Evolutionary conservation across 1,284 basidiomycete genomes (phyloP).

Genomic region (Ustilago loliicola): DNA sequence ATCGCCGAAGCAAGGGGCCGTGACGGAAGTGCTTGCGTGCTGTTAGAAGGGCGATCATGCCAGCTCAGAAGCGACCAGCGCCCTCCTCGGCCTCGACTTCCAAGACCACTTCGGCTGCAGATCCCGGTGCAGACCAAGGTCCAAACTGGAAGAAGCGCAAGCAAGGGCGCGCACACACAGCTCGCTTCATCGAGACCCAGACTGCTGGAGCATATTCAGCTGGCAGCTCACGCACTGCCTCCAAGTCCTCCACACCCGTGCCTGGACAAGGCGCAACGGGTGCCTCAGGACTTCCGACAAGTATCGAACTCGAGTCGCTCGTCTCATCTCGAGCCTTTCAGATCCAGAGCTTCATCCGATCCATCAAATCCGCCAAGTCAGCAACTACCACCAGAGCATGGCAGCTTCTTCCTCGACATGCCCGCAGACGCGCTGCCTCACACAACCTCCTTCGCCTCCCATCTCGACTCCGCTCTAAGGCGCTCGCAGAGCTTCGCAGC

Average conservation of each 20-base stretch:
- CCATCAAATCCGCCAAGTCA: constrained; percentile 49
- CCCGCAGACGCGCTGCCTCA: constrained; percentile 64
- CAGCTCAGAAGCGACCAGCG: constrained; percentile 36
- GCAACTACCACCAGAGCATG: constrained; percentile 64
- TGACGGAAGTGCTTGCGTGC: neutral
- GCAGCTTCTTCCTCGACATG: constrained; percentile 67
- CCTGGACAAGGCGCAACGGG: constrained; percentile 12
- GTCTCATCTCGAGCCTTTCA: constrained; percentile 53
- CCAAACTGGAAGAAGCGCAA: constrained; percentile 54
- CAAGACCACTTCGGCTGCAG: constrained; percentile 8
- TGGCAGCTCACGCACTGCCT: constrained; percentile 31
- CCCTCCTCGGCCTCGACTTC: constrained; percentile 18
- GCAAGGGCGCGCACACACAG: constrained; percentile 44
- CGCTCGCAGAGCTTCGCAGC: constrained; percentile 61
- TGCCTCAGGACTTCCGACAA: constrained; percentile 34
- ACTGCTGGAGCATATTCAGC: constrained; percentile 18
- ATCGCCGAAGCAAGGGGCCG: too few species aligned
- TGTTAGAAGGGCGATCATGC: constrained; percentile 16
- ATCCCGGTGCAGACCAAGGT: constrained; percentile 4
- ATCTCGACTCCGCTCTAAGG: constrained; percentile 61
- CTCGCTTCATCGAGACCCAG: constrained; percentile 45
- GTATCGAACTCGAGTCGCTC: constrained; percentile 43
- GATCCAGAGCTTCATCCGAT: constrained; percentile 50
- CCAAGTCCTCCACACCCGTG: constrained; percentile 23
- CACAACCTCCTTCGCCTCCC: constrained; percentile 68